Evolutionary conservation across 2,329 filamentous ascomycete species (phyloP), one percentile per base, ranked within the genome.

Genomic region (Helicocarpus griseus): DNA sequence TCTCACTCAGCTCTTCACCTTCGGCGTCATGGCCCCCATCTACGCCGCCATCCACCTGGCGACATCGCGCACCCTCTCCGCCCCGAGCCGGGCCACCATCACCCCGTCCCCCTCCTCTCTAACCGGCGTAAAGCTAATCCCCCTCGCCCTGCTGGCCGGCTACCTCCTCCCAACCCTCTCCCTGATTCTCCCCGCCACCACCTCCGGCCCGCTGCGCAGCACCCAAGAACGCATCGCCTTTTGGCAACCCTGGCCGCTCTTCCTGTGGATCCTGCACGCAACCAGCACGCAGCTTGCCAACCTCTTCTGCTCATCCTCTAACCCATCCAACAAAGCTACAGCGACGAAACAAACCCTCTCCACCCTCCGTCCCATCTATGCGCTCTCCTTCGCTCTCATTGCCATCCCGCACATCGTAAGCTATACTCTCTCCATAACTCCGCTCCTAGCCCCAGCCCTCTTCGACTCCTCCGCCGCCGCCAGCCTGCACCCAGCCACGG

Each of bases 201-300:
- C 58, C 0, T 21, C 66, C 1, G 56, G 75, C 13, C 65, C 66
- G 1, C 58, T 68, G 14, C 61, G 67, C n/a, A 62, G 65, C 11
- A 77, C 76, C 55, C 76, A 78, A 57, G 64, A 65, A 21, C 68
- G 72, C 51, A 73, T 76, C 24, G 73, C 73, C 1, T 56, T 73
- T 43, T 78, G 77, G 74, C 75, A 79, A 55, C 63, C 69, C 3
- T 79, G 76, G 62, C 74, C 77, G 0, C 58, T 75, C 17, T 74
- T 69, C 59, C 69, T 75, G 5, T 67, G 68, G 3, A 48, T 75
- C 9, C 56, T 71, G 11, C 56, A 58, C 6, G 54, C 63, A 52
- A 57, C 59, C 46, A 52, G 57, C 28, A 59, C 61, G 19, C 61
- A 63, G 22, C 47, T 56, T 17, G 55, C 54, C 2, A 47, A 57